Base-by-base conservation (phyloP, 495 filamentous ascomycete genomes). In the Aspergillus hancockii region DNA sequence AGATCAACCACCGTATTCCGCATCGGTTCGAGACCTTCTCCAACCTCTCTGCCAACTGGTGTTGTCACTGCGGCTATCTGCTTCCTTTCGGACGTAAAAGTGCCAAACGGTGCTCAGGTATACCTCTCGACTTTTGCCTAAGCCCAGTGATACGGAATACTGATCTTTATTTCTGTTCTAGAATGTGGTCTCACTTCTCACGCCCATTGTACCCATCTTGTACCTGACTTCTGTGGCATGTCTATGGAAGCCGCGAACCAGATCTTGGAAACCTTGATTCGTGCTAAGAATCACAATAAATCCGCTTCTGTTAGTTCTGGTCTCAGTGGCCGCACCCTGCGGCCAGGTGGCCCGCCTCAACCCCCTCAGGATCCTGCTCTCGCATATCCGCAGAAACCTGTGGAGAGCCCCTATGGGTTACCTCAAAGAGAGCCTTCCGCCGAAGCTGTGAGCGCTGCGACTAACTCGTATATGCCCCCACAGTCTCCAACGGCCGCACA, bases 181-280 rank as follows among this genome's bases (percentile, higher is more conserved):
- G 94, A 99, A 85, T 99, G 94, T 72, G 82, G 79, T 62, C 89
- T 97, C 63, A 96, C 93, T 21, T 92, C 88, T 54, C 94, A 99
- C 71, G 87, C 91, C 30, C 82, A 89, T 47, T 99, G 94, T 72
- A 88, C 90, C 25, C 95, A 98, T 76, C 85, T 99, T 58, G 94
- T 99, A 40, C 94, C 94, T 46, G 94, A 99, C 72, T 99, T 99
- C 77, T 99, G 94, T 71, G 94, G 94, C 70, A 99, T 99, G 93
- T 91, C 92, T 51, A 98, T 98, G 94, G 89, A 93, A 59, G 88
- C 89, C 57, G 94, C 94, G 31, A 99, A 97, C 70, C 86, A 96
- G 69, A 97, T 98, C 58, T 78, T 98, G 19, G 70, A 79, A 52
- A 75, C 76, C 8, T 54, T 78, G 55, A 76, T 74, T 63, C 72